Evolutionary conservation across 495 filamentous ascomycete species (phyloP).

Genomic region (Trypethelium eluteriae): DNA sequence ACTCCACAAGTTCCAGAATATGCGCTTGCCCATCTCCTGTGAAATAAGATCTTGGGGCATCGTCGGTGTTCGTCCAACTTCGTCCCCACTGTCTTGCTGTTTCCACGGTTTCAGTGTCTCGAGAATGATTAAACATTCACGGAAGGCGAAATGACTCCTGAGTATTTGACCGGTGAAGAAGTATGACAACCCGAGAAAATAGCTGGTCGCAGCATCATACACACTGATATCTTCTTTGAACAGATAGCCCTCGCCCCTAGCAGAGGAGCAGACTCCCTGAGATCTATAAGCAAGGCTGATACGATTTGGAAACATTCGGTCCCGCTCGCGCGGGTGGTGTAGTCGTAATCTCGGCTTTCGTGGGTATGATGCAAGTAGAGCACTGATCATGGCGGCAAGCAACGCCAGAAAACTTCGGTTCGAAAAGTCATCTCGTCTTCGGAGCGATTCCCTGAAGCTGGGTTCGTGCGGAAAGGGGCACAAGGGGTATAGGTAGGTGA

Average conservation of each 20-base stretch:
- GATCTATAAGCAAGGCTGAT: slow-evolving; percentile 66
- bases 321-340: slow-evolving; percentile 48
- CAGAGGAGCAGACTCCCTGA: slow-evolving; percentile 61
- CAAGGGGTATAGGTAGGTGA: slow-evolving; percentile 83
- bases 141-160: slow-evolving; percentile 59
- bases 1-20: slow-evolving; percentile 72
- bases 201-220: slow-evolving; percentile 80
- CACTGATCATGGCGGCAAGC: slow-evolving; percentile 72
- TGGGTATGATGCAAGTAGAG: slow-evolving; percentile 72
- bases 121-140: slow-evolving; percentile 64
- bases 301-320: slow-evolving; percentile 56
- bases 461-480: slow-evolving; percentile 79
- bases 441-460: slow-evolving; percentile 67
- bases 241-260: slow-evolving; percentile 61
- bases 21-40: slow-evolving; percentile 66
- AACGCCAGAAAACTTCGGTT: slow-evolving; percentile 66
- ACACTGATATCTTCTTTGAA: slow-evolving; percentile 55
- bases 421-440: slow-evolving; percentile 58
- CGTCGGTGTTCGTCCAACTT: slow-evolving; percentile 31
- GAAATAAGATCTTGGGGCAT: slow-evolving; percentile 54
- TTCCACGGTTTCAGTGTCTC: slow-evolving; percentile 58
- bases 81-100: slow-evolving; percentile 30
- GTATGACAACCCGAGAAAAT: slow-evolving; percentile 65
- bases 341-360: slow-evolving; percentile 64
- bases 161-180: slow-evolving; percentile 62